phyloP scores from a whole-genome alignment of 2,329 filamentous ascomycete species.

The Aspergillus sp. region DNA sequence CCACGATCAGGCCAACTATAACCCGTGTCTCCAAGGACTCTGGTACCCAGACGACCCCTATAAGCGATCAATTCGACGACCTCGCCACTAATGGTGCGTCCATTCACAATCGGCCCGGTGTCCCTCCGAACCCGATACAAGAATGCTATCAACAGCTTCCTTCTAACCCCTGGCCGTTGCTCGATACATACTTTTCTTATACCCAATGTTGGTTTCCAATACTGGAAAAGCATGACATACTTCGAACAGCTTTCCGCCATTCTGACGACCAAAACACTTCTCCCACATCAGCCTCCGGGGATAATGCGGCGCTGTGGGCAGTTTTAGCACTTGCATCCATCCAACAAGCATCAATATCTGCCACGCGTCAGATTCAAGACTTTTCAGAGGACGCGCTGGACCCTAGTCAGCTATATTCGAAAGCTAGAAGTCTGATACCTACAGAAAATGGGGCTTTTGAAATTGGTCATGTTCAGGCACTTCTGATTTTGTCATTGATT shows the following conservation, averaged over 20 bases:
- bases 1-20: conserved; percentile 11
- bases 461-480: conserved; percentile 55
- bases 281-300: conserved; percentile 38
- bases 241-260: conserved; percentile 49
- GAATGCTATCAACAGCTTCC: conserved; percentile 51
- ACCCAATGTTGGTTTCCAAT: conserved; percentile 77
- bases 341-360: conserved; percentile 46
- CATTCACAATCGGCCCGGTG: not conserved
- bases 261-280: conserved; percentile 27
- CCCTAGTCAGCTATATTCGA: conserved; percentile 48
- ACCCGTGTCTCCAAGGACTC: conserved; percentile 25
- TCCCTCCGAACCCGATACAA: not conserved
- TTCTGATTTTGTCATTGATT: conserved; percentile 62
- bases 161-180: conserved; percentile 51
- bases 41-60: conserved; percentile 24
- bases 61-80: not conserved
- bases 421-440: conserved; percentile 42
- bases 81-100: not conserved
- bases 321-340: conserved; percentile 59
- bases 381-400: conserved; percentile 16
- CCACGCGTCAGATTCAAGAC: conserved; percentile 19
- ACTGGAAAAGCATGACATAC: conserved; percentile 64
- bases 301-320: conserved; percentile 61
- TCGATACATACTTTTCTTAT: conserved; percentile 74
- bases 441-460: conserved; percentile 49